These are phyloP conservation scores for Marchantia paleacea DNA, from an alignment of 225 moss, liverwort and hornwort genomes.

Conservation along the genomic window DNA sequence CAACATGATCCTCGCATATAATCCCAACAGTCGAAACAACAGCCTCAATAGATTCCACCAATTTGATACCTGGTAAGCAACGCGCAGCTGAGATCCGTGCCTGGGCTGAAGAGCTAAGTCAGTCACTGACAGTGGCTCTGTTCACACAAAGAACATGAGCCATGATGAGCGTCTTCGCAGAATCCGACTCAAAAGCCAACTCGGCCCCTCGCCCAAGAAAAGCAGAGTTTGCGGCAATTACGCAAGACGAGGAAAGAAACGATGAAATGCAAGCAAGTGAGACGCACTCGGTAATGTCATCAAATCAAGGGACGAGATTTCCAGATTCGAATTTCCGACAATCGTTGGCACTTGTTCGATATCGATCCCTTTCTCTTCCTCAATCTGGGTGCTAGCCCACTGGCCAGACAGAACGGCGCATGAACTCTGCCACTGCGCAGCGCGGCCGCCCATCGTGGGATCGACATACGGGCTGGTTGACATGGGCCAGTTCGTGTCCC, in stretches of 20 bases:
- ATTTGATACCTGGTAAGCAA: slow-evolving; percentile 71
- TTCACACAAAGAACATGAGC: slow-evolving; percentile 7
- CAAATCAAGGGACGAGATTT: slow-evolving; percentile 37
- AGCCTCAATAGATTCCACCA: not conserved
- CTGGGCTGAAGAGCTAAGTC: slow-evolving; percentile 90
- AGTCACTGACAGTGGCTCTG: slow-evolving; percentile 71
- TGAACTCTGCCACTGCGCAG: slow-evolving; percentile 41
- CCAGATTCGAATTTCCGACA: slow-evolving; percentile 17
- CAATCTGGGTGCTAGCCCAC: slow-evolving; percentile 51
- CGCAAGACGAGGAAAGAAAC: not conserved
- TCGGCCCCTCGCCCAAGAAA: not conserved
- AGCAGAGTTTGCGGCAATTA: not conserved
- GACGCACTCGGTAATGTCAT: slow-evolving; percentile 60
- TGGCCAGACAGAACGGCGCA: slow-evolving; percentile 50
- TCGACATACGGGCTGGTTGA: slow-evolving; percentile 27
- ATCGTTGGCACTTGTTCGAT: slow-evolving; percentile 43
- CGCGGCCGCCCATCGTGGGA: slow-evolving; percentile 3
- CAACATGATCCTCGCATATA: too few species aligned
- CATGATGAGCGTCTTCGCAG: not conserved
- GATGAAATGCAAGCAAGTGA: not conserved
- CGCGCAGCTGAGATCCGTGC: slow-evolving; percentile 83
- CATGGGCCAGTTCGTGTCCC: slow-evolving; percentile 28
- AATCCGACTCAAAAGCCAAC: not conserved
- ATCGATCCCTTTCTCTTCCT: slow-evolving; percentile 44
- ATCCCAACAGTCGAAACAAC: not conserved